Base-by-base conservation (phyloP, 1,139 yeast species). In the Geotrichum cucujoidarum region DNA sequence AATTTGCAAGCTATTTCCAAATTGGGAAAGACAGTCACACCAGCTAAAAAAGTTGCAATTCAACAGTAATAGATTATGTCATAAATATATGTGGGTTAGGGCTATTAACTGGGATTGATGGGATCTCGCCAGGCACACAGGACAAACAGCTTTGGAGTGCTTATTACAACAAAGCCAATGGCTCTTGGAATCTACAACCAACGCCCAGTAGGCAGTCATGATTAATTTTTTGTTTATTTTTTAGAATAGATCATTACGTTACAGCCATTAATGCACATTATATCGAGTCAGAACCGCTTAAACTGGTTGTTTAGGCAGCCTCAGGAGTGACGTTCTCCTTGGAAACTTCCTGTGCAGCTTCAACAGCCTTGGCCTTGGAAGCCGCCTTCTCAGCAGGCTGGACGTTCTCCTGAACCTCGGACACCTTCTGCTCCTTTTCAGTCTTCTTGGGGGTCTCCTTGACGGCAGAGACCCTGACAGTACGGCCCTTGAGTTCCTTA, bases 401-500 rank as follows among this genome's bases (percentile, higher is more conserved):
- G 17, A n/a, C 13, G 17, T 33, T 33, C 33, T 31, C 33, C 24
- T 33, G 14, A 11, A 24, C 27, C 27, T 16, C 22, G 17, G 37
- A 2, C 7, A 16, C 37, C 37, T 33, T 33, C 11, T 16, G 4
- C 16, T 27, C 32, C 17, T 18, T 27, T 11, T 33, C 39, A 51
- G 40, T 25, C 44, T 55, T 57, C 3, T 52, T 53, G 4, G 39
- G 48, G 10, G 18, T 27, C 6, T 11, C 10, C 18, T 25, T 10
- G 5, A 48, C 58, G 27, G 45, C 50, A 20, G 62, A 56, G 34
- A 61, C 53, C 38, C 51, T 54, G 44, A 60, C 64, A 7, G 52
- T 50, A 17, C 78, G 67, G 43, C 53, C 56, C 46, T 64, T 69
- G 10, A 72, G 57, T 46, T 65, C 66, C 51, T 65, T 62, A 29